phyloP scores from a whole-genome alignment of 495 filamentous ascomycete species.

The Penicillium canariense region DNA sequence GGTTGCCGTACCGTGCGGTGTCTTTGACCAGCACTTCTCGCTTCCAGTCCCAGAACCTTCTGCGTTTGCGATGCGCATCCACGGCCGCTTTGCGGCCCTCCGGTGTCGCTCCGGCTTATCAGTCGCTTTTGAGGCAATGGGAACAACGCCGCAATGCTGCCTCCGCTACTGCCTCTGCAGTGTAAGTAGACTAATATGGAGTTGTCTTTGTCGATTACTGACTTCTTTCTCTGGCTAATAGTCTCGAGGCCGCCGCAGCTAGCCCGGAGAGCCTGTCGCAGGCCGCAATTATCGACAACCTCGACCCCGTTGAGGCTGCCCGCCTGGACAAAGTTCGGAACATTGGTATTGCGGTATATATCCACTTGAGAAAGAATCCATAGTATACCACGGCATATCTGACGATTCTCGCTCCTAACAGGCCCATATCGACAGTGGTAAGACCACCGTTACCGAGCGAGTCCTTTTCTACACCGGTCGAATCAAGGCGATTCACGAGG shows the following conservation, averaged over 20 bases:
- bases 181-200: constrained; percentile 28
- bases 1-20: constrained; percentile 42
- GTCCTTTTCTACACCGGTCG: constrained; percentile 98
- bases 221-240: constrained; percentile 17
- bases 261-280: constrained; percentile 60
- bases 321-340: constrained; percentile 82
- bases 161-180: constrained; percentile 39
- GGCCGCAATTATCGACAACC: constrained; percentile 67
- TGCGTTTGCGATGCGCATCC: constrained; percentile 39
- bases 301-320: constrained; percentile 70
- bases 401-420: constrained; percentile 30
- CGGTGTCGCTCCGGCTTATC: constrained; percentile 40
- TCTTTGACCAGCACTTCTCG: constrained; percentile 43
- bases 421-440: constrained; percentile 99
- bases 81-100: constrained; percentile 43
- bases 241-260: constrained; percentile 60
- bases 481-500: constrained; percentile 96
- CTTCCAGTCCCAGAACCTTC: constrained; percentile 39
- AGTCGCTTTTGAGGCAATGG: constrained; percentile 38
- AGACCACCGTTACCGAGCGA: constrained; percentile 95
- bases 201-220: constrained; percentile 2
- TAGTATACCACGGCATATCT: neutral
- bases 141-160: constrained; percentile 45
- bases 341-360: constrained; percentile 91
- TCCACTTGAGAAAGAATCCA: neutral